Conservation (phyloP, 495 filamentous ascomycete species). For the Beverwykella pulmonaria region DNA sequence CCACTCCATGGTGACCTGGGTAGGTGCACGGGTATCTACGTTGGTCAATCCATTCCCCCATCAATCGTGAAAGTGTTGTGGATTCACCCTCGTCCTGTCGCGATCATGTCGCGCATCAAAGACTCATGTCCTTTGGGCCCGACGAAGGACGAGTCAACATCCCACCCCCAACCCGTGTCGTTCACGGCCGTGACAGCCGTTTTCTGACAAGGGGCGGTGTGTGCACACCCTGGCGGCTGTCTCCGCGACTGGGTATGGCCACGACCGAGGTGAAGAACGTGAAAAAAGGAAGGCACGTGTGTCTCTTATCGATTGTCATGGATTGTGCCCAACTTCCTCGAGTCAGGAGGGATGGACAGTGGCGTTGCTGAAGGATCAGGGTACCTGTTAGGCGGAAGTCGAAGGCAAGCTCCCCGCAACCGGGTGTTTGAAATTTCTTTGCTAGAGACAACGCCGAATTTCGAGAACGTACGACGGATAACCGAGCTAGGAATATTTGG, state of each 20-base stretch:
- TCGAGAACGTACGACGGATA: neutral
- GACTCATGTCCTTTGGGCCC: neutral
- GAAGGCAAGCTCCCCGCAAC: neutral
- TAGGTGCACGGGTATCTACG: no score
- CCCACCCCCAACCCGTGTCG: neutral
- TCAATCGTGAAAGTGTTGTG: neutral
- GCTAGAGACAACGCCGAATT: neutral
- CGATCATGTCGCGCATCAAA: neutral
- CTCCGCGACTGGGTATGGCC: neutral
- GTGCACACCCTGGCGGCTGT: neutral
- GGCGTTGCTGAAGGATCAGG: neutral
- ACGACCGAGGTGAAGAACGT: neutral
- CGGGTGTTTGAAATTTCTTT: neutral
- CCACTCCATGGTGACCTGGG: no score
- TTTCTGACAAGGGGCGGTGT: slow-evolving; percentile 21
- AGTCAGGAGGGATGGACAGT: neutral
- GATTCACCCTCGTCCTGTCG: neutral
- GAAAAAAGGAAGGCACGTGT: neutral
- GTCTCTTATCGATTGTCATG: neutral
- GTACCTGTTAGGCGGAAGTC: neutral
- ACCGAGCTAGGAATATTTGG: no score
- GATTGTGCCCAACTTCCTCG: neutral
- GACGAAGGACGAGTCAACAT: neutral
- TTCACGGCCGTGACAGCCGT: slow-evolving; percentile 9
- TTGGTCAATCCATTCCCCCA: neutral